Evolutionary conservation across 2,329 filamentous ascomycete genomes (phyloP).

Genomic region (Aspergillus sergii): DNA sequence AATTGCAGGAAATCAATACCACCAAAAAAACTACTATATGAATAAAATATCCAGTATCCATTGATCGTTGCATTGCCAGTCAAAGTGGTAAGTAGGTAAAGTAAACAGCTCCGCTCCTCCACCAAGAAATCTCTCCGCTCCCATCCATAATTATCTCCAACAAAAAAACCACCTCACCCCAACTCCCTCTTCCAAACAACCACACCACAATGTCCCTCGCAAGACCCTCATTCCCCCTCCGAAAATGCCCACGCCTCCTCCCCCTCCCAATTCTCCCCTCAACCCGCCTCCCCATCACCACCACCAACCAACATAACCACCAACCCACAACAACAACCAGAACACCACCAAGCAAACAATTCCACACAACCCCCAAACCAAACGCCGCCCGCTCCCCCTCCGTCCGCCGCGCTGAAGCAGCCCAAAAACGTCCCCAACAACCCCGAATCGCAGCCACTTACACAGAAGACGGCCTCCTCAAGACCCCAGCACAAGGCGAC

Average conservation of each 20-base stretch:
- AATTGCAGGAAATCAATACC: no score
- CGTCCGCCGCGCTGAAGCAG: constrained; percentile 10
- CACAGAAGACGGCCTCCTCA: neutral
- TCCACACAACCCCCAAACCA: constrained; percentile 16
- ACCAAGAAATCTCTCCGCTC: neutral
- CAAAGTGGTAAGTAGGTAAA: neutral
- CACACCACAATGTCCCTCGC: constrained; percentile 19
- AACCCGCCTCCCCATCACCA: neutral
- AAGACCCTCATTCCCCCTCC: constrained; percentile 17
- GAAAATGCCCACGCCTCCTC: constrained; percentile 17
- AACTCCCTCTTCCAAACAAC: neutral
- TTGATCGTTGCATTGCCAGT: no score
- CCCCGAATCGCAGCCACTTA: neutral
- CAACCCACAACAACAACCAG: neutral
- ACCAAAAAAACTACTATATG: no score
- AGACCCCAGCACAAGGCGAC: constrained; percentile 1
- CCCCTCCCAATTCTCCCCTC: neutral
- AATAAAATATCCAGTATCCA: no score
- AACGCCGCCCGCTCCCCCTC: constrained; percentile 15
- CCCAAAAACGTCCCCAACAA: neutral
- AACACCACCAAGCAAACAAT: constrained; percentile 3
- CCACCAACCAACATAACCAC: neutral
- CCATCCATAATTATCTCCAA: neutral
- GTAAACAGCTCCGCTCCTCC: neutral
- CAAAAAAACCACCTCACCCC: neutral